These are phyloP conservation scores for Stemphylium vesicarium DNA, from an alignment of 2,329 filamentous ascomycete species.

Conservation along the genomic window DNA sequence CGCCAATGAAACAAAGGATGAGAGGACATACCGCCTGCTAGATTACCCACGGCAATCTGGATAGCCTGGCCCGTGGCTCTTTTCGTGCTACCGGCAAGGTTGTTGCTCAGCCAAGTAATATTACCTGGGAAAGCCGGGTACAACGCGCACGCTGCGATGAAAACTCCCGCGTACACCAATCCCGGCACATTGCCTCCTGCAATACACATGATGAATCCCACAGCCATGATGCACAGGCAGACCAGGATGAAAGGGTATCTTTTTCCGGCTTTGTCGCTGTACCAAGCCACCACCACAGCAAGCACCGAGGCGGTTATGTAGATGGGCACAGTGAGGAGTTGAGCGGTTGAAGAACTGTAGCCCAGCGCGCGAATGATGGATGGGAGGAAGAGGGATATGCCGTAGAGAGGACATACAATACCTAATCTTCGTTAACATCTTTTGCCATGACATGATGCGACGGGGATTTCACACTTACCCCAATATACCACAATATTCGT, in stretches of 20 bases:
- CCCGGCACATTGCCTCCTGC: no score
- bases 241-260: slow-evolving; percentile 45
- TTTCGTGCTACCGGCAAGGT: slow-evolving; percentile 60
- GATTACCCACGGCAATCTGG: slow-evolving; percentile 58
- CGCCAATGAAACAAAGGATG: not conserved
- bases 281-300: slow-evolving; percentile 40
- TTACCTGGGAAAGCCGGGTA: slow-evolving; percentile 49
- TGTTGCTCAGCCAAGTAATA: slow-evolving; percentile 62
- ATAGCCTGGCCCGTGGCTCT: slow-evolving; percentile 55
- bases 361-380: no score
- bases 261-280: slow-evolving; percentile 41
- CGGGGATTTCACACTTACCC: no score
- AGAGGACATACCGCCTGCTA: slow-evolving; percentile 40
- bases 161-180: no score
- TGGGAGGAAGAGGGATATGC: no score
- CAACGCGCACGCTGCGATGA: slow-evolving; percentile 39
- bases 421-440: no score
- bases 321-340: slow-evolving; percentile 52
- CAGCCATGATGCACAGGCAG: slow-evolving; percentile 38
- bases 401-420: no score
- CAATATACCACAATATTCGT: no score
- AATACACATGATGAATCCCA: slow-evolving; percentile 46
- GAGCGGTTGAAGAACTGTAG: no score
- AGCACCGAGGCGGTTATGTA: slow-evolving; percentile 49
- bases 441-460: no score